A percentile compares a stretch with the other conserved stretches of the same genome.
Evolutionary conservation across 768 basidiomycete genomes (phyloP).

Genomic region (Podaxis pistillaris): DNA sequence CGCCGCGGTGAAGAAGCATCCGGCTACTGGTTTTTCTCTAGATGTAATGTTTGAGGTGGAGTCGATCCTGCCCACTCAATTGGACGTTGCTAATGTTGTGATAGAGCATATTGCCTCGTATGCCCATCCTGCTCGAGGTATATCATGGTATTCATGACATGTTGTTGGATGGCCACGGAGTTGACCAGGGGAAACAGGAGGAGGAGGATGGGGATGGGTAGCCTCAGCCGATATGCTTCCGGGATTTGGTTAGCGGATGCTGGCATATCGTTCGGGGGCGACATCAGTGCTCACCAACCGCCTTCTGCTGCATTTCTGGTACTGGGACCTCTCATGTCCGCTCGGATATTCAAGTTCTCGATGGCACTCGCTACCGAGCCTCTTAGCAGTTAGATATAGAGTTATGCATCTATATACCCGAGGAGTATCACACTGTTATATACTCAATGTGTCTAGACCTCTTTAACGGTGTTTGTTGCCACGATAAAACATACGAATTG

Average conservation of each 20-base stretch:
- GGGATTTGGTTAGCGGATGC: background rate
- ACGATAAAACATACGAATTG: too few species aligned
- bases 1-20: constrained; percentile 40
- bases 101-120: constrained; percentile 65
- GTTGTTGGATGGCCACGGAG: constrained; percentile 22
- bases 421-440: too few species aligned
- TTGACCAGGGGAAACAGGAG: background rate
- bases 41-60: constrained; percentile 62
- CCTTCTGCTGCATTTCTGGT: too few species aligned
- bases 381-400: too few species aligned
- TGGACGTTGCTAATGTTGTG: constrained; percentile 1
- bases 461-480: background rate
- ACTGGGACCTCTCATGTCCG: too few species aligned
- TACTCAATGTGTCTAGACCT: too few species aligned
- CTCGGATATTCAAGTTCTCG: too few species aligned
- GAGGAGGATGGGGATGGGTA: background rate
- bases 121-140: constrained; percentile 56
- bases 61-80: constrained; percentile 15
- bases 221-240: background rate
- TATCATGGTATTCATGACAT: constrained; percentile 59
- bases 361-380: too few species aligned
- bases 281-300: too few species aligned
- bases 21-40: constrained; percentile 30
- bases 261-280: too few species aligned
- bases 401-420: too few species aligned